Evolutionary conservation across 306 rosid species (phyloP), one percentile per base, ranked within the genome.

Genomic region (Quercus gilva): DNA sequence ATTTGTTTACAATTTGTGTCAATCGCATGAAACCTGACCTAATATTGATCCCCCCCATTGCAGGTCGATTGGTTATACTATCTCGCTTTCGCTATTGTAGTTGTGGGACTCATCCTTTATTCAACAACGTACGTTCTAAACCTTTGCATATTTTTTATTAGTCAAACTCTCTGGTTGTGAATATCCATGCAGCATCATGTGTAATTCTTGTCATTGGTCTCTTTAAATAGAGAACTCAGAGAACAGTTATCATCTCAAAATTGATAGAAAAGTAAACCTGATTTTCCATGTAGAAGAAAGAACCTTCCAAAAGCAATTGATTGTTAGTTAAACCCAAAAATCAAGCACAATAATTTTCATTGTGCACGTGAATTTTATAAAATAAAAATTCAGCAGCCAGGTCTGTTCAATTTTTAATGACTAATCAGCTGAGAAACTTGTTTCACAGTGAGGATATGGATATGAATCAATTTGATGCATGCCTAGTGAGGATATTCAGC

Each of bases 1-100:
- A 1, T 23, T 43, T 11, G 2, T 75, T 41, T 52, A 43, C 15
- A 23, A 49, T 1, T 69, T 71, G 31, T 76, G 26, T 11, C 41
- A 26, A 31, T 77, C 56, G 14, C 45, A 15, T 60, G 6, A 51
- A 81, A 75, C 58, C 41, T 79, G 81, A 72, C 75, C 58, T 13
- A 55, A 31, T 75, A 28, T 73, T 33, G 0, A 73, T 67, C n/a
- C 68, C 68, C 68, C 51, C 55, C 0, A 79, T 45, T 72, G 41
- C 86, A 87, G 93, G 96, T 91, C 23, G 92, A 85, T 55, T 89
- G 93, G 96, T 69, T 91, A 71, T 91, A 89, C 88, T 89, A 76
- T 67, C 5, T 91, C 2, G 78, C 96, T 12, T 91, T 89, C 31
- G 75, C 82, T 15, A 1, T 80, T 35, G 89, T 85, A 10, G 87